Evolutionary conservation across 2,329 filamentous ascomycete species (phyloP).

Genomic region (Penicillium brasilianum): DNA sequence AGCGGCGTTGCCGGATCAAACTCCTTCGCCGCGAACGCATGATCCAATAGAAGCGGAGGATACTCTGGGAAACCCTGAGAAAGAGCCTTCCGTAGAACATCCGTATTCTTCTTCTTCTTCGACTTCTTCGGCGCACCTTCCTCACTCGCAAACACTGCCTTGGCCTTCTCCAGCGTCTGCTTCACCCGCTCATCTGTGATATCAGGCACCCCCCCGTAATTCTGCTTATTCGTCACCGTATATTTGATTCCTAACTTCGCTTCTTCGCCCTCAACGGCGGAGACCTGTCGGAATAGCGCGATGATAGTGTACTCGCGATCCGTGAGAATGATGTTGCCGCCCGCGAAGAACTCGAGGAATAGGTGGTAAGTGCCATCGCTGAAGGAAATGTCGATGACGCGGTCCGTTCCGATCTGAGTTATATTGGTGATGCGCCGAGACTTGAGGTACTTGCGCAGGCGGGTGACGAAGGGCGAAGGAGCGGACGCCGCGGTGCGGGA

Average conservation of each 20-base stretch:
- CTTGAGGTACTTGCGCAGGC: constrained; percentile 85
- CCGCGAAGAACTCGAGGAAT: constrained; percentile 94
- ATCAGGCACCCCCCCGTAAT: constrained; percentile 74
- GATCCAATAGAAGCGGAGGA: constrained; percentile 85
- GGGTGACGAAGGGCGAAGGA: constrained; percentile 83
- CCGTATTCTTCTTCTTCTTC: constrained; percentile 76
- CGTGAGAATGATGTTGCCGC: constrained; percentile 92
- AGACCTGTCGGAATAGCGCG: constrained; percentile 77
- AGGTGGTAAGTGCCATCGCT: constrained; percentile 87
- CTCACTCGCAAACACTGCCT: constrained; percentile 48
- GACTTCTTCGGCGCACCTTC: constrained; percentile 64
- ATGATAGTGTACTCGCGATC: constrained; percentile 83
- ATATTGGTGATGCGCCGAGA: constrained; percentile 82
- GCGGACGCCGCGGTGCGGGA: constrained; percentile 81
- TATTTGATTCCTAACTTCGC: constrained; percentile 79
- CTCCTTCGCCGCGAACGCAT: constrained; percentile 71
- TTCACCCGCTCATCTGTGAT: constrained; percentile 75
- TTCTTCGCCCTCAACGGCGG: constrained; percentile 82
- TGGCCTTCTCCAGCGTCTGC: constrained; percentile 69
- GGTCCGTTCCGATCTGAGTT: constrained; percentile 86
- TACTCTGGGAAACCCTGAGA: constrained; percentile 86
- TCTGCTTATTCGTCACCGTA: constrained; percentile 80
- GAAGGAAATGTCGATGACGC: constrained; percentile 90
- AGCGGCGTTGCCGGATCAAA: constrained; percentile 73
- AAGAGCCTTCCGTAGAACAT: constrained; percentile 78